Conservation (phyloP, 2,329 filamentous ascomycete genomes). For the Exophiala oligosperma region DNA sequence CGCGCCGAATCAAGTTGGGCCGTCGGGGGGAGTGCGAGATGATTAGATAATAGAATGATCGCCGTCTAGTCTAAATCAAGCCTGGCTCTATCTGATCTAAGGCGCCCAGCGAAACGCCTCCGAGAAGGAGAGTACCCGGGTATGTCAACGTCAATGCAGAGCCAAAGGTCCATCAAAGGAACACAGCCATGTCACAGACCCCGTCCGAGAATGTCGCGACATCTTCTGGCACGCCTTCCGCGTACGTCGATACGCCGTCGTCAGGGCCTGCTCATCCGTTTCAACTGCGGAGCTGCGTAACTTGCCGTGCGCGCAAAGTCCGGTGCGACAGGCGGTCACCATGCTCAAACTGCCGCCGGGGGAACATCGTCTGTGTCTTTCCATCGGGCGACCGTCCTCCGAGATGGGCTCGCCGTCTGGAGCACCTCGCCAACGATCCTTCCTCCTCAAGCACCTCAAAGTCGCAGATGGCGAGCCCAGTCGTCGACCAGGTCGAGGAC, state of each 20-base stretch:
- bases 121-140: no score
- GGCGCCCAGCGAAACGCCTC: no score
- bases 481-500: constrained; percentile 47
- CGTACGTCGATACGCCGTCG: neutral
- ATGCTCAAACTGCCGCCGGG: constrained; percentile 48
- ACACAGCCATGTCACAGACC: no score
- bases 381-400: constrained; percentile 61
- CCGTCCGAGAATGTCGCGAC: constrained; percentile 5
- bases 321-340: constrained; percentile 47
- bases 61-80: no score
- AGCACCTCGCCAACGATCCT: constrained; percentile 37
- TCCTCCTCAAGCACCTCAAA: constrained; percentile 22
- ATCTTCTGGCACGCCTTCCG: no score
- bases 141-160: no score
- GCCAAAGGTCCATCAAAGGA: no score
- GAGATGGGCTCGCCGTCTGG: constrained; percentile 56
- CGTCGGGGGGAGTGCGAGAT: no score
- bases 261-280: constrained; percentile 8
- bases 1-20: neutral
- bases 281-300: constrained; percentile 43
- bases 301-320: constrained; percentile 47
- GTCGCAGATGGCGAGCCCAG: constrained; percentile 31
- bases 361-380: constrained; percentile 59
- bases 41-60: no score
- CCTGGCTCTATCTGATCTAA: no score